Percentiles rank a stretch among this genome's conserved stretches.
phyloP scores from a whole-genome alignment of 768 basidiomycete genomes.

The Fomitopsis pulvina region DNA sequence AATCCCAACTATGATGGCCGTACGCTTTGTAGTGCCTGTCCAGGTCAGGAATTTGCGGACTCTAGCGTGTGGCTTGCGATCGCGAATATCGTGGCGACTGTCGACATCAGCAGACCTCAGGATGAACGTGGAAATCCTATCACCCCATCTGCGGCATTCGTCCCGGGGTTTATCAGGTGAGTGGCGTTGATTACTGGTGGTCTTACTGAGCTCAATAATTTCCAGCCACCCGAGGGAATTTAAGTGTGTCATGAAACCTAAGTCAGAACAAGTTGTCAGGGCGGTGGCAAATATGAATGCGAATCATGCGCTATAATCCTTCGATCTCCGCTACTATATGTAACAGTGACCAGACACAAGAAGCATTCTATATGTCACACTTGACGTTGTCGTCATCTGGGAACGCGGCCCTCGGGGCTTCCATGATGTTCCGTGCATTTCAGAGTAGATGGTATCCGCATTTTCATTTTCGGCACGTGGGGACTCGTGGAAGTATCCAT shows the following conservation, averaged over 20 bases:
- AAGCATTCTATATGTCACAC: not conserved
- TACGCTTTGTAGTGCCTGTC: constrained; percentile 36
- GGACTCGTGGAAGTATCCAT: too few relatives aligned
- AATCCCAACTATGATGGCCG: not conserved
- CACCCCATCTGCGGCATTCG: constrained; percentile 33
- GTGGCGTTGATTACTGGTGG: not conserved
- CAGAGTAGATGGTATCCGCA: too few relatives aligned
- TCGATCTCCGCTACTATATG: not conserved
- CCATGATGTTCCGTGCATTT: too few relatives aligned
- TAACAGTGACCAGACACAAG: not conserved
- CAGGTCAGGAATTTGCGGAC: constrained; percentile 49
- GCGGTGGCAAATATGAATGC: constrained; percentile 1
- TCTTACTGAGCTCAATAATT: not conserved
- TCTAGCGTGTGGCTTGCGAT: constrained; percentile 39
- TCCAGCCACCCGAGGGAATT: constrained; percentile 53
- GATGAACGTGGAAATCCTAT: constrained; percentile 37
- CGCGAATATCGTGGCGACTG: constrained; percentile 37
- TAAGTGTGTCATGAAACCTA: constrained; percentile 37
- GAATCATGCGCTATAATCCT: not conserved
- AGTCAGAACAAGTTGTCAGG: constrained; percentile 14
- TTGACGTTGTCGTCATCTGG: too few relatives aligned
- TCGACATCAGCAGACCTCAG: constrained; percentile 36
- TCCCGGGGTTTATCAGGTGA: constrained; percentile 40
- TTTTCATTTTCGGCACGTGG: too few relatives aligned
- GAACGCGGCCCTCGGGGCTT: too few relatives aligned